These are phyloP conservation scores for Apiotrichum domesticum DNA, from an alignment of 1,284 basidiomycete genomes.

Conservation along the genomic window DNA sequence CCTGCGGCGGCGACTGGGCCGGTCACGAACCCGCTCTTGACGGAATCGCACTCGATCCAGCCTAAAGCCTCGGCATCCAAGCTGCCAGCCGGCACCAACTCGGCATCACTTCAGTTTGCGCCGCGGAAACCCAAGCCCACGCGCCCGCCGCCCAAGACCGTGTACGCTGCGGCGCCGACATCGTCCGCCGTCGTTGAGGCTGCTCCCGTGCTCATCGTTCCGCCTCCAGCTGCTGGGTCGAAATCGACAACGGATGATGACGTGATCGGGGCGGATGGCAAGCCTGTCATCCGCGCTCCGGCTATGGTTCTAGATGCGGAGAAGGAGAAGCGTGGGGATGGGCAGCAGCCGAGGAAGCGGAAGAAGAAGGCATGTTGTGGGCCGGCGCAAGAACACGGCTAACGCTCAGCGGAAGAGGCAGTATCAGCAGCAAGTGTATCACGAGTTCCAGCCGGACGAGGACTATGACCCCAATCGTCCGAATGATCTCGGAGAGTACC, in stretches of 20 bases:
- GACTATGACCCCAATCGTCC: conserved; percentile 45
- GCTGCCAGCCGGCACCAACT: conserved; percentile 17
- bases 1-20: not conserved
- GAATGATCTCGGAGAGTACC: conserved; percentile 46
- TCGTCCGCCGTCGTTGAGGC: conserved; percentile 3
- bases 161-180: conserved; percentile 11
- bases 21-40: not conserved
- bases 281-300: conserved; percentile 24
- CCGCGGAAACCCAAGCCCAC: conserved; percentile 24
- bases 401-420: conserved; percentile 3
- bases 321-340: conserved; percentile 19
- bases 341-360: conserved; percentile 25
- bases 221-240: not conserved
- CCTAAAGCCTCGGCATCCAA: not conserved
- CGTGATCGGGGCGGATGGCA: not conserved
- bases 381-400: not conserved
- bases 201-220: conserved; percentile 5
- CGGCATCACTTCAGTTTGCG: conserved; percentile 42
- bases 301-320: conserved; percentile 37
- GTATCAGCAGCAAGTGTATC: conserved; percentile 19
- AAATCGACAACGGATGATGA: not conserved
- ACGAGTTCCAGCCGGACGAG: conserved; percentile 43
- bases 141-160: conserved; percentile 7
- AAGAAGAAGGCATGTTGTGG: conserved; percentile 28
- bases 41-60: not conserved